Base-by-base conservation (phyloP, 805 yeast genomes). In the Cyberlindnera amylophila region DNA sequence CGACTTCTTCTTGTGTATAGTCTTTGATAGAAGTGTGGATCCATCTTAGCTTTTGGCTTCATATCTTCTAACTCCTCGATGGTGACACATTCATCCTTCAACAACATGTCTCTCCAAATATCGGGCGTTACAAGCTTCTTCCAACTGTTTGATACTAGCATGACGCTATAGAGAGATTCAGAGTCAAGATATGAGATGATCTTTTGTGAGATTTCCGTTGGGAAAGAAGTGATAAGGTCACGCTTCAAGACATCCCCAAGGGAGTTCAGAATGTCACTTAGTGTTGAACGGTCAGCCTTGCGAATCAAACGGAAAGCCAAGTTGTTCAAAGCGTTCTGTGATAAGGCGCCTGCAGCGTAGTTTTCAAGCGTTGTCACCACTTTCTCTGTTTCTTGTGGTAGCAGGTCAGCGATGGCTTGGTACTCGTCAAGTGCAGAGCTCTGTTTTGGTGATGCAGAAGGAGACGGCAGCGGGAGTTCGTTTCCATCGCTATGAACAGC, bases 141-240 rank as follows among this genome's bases (percentile, higher is more conserved):
- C 97, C 98, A 93, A 39, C 66, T 65, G 36, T 67, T 73, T 41
- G 84, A 83, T 2, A 89, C 95, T 44, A 68, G 67, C 4, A 86
- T 67, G 12, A 83, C 75, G 9, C 73, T 69, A 29, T 80, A 66
- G 18, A 93, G 69, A 3, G 90, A 77, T 34, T 66, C 56, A 49
- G 75, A 73, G 55, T 86, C 90, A 44, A 91, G 67, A 44, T 77
- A 72, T 3, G 74, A 65, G 39, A 93, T 67, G 9, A 93, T 79
- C 35, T 78, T 74, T 50, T 76, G 67, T 2, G 86, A 64, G 10
- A 93, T 69, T 57, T 93, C 98, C 0, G 76, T 55, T 0, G 99
- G 99, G 24, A 93, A 65, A 36, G 74, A 65, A 11, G 79, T 58
- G 9, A 91, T 60, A 32, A 93, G 63, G 55, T 93, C 98, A 55